Percentiles rank a stretch among this genome's conserved stretches.
Conservation (phyloP, 371 early-diverging fungal genomes). For the Mucor ambiguus region DNA sequence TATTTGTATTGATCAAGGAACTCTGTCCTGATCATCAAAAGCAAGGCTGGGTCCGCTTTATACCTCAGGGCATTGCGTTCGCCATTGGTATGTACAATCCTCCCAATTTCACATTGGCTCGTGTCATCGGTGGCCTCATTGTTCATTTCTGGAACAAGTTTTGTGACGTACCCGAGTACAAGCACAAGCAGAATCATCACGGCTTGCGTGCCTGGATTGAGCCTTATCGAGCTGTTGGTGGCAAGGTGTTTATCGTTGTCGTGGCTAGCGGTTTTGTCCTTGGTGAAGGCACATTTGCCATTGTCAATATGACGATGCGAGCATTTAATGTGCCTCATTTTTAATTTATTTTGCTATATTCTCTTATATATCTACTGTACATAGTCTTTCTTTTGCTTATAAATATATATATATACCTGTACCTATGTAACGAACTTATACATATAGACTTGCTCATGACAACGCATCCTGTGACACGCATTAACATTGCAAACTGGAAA, state of each 20-base stretch:
- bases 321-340: slow-evolving; percentile 49
- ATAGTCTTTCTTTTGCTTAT: neutral
- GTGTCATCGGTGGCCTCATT: slow-evolving; percentile 70
- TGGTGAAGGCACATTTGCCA: slow-evolving; percentile 79
- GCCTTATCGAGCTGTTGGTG: slow-evolving; percentile 34
- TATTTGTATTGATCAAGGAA: slow-evolving; percentile 58
- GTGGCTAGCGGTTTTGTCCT: slow-evolving; percentile 81
- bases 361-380: neutral
- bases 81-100: slow-evolving; percentile 87
- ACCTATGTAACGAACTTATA: too few species aligned
- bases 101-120: slow-evolving; percentile 77
- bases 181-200: neutral
- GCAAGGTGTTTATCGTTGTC: slow-evolving; percentile 69
- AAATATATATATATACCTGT: neutral
- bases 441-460: too few species aligned
- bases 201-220: slow-evolving; percentile 10
- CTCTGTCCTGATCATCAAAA: slow-evolving; percentile 11
- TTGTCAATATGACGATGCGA: slow-evolving; percentile 56
- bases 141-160: slow-evolving; percentile 52
- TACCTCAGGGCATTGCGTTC: slow-evolving; percentile 81
- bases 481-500: too few species aligned
- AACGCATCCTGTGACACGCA: too few species aligned
- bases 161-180: slow-evolving; percentile 29
- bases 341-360: slow-evolving; percentile 17
- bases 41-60: slow-evolving; percentile 41